phyloP scores from a whole-genome alignment of 225 moss, liverwort and hornwort species.

The Asterella californica region DNA sequence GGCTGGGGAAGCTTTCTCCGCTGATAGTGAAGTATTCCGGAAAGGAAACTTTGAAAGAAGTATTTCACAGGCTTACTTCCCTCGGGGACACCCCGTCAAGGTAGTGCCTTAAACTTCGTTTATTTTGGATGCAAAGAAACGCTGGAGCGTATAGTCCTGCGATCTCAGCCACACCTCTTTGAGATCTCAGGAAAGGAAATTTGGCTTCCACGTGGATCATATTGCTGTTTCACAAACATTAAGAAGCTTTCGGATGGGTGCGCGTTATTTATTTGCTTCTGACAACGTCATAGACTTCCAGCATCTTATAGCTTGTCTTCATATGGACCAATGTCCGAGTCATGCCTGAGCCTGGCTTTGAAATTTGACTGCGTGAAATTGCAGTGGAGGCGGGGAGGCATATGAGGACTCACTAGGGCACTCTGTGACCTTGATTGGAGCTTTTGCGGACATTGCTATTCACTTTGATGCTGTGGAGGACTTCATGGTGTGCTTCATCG shows the following conservation, averaged over 20 bases:
- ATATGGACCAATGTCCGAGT: not conserved
- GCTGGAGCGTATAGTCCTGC: not conserved
- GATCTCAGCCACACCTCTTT: not conserved
- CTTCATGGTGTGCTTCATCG: slow-evolving; percentile 87
- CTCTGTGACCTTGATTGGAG: slow-evolving; percentile 76
- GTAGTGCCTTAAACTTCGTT: slow-evolving; percentile 28
- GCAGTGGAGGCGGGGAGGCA: slow-evolving; percentile 55
- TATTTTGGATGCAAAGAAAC: not conserved
- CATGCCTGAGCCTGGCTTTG: not conserved
- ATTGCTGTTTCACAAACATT: not conserved
- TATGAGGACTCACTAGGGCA: slow-evolving; percentile 65
- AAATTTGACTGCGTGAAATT: not conserved
- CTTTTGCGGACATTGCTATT: slow-evolving; percentile 83
- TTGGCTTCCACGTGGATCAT: not conserved
- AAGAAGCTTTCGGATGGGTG: not conserved
- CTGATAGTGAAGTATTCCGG: slow-evolving; percentile 85
- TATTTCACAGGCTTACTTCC: slow-evolving; percentile 79
- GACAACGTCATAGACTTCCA: too few relatives aligned
- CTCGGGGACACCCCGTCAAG: slow-evolving; percentile 64
- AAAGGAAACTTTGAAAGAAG: slow-evolving; percentile 71
- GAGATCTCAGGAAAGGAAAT: not conserved
- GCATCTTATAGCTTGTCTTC: not conserved
- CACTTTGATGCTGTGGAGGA: slow-evolving; percentile 77
- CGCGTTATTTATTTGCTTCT: not conserved
- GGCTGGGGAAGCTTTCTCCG: slow-evolving; percentile 75